These are phyloP conservation scores for Quercus phellos DNA, from an alignment of 331 rosid genomes.

Conservation along the genomic window DNA sequence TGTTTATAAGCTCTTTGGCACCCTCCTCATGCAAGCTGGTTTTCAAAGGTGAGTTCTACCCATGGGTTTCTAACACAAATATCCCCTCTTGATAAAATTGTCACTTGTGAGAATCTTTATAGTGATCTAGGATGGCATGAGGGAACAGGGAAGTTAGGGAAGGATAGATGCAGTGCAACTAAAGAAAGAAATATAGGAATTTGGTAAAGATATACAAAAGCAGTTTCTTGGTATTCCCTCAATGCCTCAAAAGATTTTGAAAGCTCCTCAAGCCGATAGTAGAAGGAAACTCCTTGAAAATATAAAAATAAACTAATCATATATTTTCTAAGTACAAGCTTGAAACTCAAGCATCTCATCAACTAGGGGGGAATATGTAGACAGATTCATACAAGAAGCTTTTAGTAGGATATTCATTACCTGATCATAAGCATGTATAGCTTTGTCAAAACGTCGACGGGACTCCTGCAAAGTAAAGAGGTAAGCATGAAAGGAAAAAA, in stretches of 20 bases:
- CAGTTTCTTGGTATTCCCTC: background rate
- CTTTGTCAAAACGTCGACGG: slow-evolving; percentile 71
- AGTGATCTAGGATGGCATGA: background rate
- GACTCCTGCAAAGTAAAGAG: slow-evolving; percentile 54
- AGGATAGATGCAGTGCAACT: background rate
- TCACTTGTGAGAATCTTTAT: too few species aligned
- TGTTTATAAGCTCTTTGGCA: too few species aligned
- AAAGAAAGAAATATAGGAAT: background rate
- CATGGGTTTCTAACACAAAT: too few species aligned
- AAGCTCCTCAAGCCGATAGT: background rate
- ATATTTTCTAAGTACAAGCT: background rate
- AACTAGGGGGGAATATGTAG: background rate
- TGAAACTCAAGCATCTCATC: background rate
- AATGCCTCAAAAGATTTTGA: background rate
- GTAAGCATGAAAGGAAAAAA: slow-evolving; percentile 5
- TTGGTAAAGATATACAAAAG: background rate
- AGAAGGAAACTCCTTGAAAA: background rate
- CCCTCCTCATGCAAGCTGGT: too few species aligned
- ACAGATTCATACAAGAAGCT: slow-evolving; percentile 1
- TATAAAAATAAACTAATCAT: background rate
- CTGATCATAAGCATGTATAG: slow-evolving; percentile 84
- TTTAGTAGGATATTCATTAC: slow-evolving; percentile 30
- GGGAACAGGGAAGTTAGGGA: background rate
- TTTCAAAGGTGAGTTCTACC: too few species aligned
- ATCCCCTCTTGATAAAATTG: too few species aligned